A percentile compares a stretch with the other conserved stretches of the same genome.
Evolutionary conservation across 805 yeast genomes (phyloP).

Genomic region (Kodamaea sagamina): DNA sequence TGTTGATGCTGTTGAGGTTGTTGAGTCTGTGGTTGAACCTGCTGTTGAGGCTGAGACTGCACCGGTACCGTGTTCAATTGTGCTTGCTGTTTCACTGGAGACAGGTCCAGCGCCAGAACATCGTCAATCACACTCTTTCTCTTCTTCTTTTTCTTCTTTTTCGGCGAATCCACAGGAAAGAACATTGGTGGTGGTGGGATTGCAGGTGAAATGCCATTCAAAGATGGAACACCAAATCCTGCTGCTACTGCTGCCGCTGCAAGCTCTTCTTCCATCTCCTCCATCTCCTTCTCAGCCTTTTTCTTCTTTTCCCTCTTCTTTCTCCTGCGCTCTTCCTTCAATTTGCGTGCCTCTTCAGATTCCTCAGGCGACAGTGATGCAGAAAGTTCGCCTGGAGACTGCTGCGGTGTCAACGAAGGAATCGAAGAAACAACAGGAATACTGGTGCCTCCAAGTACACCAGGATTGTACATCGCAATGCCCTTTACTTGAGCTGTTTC

Average conservation of each 20-base stretch:
- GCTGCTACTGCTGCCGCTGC: constrained; percentile 17
- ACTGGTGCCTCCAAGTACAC: not conserved
- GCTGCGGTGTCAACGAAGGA: constrained; percentile 3
- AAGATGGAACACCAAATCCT: constrained; percentile 7
- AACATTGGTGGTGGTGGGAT: constrained; percentile 16
- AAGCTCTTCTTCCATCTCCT: constrained; percentile 12
- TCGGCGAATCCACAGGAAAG: constrained; percentile 15
- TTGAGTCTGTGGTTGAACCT: constrained; percentile 2
- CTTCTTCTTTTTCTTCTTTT: constrained; percentile 19
- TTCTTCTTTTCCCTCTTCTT: constrained; percentile 21
- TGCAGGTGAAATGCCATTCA: constrained; percentile 6
- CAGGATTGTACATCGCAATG: not conserved
- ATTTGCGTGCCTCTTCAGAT: constrained; percentile 14
- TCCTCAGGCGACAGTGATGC: constrained; percentile 7
- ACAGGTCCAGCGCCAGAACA: not conserved
- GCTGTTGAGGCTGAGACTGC: not conserved
- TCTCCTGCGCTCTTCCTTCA: constrained; percentile 18
- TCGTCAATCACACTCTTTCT: constrained; percentile 8
- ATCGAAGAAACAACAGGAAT: not conserved
- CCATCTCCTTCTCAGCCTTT: constrained; percentile 16
- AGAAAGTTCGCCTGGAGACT: constrained; percentile 1
- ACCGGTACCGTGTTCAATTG: not conserved
- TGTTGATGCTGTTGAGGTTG: constrained; percentile 9
- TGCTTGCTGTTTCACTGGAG: constrained; percentile 6
- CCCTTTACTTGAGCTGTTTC: not conserved